Conservation (phyloP, 2,329 filamentous ascomycete genomes). For the Huntiella savannae region DNA sequence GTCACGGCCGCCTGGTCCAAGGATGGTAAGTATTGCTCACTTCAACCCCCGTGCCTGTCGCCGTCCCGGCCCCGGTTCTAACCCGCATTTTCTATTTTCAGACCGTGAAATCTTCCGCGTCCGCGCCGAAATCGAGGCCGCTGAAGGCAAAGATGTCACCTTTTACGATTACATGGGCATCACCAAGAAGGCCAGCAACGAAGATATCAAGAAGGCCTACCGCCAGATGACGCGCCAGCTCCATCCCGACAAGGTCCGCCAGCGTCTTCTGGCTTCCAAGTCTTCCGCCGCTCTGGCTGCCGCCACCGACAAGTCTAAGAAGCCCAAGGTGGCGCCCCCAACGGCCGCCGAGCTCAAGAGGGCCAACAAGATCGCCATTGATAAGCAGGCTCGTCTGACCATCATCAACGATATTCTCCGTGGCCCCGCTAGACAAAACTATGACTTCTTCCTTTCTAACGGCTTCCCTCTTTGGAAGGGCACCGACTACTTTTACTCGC, state of each 20-base stretch:
- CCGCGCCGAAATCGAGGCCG: slow-evolving; percentile 60
- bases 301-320: slow-evolving; percentile 18
- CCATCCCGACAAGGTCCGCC: slow-evolving; percentile 91
- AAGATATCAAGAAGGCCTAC: slow-evolving; percentile 87
- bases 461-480: slow-evolving; percentile 95
- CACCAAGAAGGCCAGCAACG: slow-evolving; percentile 50
- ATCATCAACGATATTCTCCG: slow-evolving; percentile 74
- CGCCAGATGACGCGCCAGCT: slow-evolving; percentile 66
- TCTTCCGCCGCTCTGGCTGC: slow-evolving; percentile 33
- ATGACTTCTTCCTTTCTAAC: slow-evolving; percentile 83
- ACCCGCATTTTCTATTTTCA: slow-evolving; percentile 20
- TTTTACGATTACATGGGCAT: slow-evolving; percentile 93
- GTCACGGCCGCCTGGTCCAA: slow-evolving; percentile 65
- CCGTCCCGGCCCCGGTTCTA: background rate
- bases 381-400: slow-evolving; percentile 66
- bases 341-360: slow-evolving; percentile 55
- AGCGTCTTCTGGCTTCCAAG: slow-evolving; percentile 56
- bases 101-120: slow-evolving; percentile 97
- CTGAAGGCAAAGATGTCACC: slow-evolving; percentile 63
- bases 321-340: slow-evolving; percentile 51
- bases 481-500: slow-evolving; percentile 93
- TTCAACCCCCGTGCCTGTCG: background rate
- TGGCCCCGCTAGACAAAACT: slow-evolving; percentile 62
- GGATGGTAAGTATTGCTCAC: slow-evolving; percentile 40
- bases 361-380: slow-evolving; percentile 61